These are phyloP conservation scores for Capronia epimyces DNA, from an alignment of 2,329 filamentous ascomycete species.

Conservation along the genomic window DNA sequence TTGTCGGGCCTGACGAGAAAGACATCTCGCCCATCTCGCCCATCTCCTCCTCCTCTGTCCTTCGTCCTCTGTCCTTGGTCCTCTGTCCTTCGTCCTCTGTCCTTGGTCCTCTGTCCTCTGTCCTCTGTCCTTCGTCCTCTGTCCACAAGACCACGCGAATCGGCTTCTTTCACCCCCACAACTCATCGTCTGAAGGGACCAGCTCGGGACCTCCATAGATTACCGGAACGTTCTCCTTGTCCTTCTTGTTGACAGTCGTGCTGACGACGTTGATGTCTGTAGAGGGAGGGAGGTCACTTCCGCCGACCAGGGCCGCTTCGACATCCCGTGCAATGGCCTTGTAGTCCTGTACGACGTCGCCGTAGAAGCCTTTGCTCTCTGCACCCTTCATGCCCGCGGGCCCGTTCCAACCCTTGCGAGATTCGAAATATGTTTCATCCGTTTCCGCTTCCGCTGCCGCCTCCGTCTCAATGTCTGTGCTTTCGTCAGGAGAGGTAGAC, in stretches of 20 bases:
- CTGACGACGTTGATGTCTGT: conserved; percentile 11
- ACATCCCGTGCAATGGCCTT: conserved; percentile 19
- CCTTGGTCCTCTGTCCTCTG: no score
- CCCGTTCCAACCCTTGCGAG: conserved; percentile 23
- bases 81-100: no score
- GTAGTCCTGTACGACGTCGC: conserved; percentile 19
- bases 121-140: background rate
- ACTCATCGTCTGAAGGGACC: conserved; percentile 17
- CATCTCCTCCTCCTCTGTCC: no score
- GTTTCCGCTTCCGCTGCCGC: background rate
- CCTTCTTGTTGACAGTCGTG: conserved; percentile 12
- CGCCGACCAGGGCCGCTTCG: conserved; percentile 8
- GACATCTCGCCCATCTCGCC: no score
- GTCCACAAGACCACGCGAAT: no score
- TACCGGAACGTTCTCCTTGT: conserved; percentile 5
- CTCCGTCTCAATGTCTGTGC: conserved; percentile 21
- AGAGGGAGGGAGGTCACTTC: background rate
- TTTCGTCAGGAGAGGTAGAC: conserved; percentile 4
- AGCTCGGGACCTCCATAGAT: conserved; percentile 15
- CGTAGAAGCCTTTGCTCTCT: conserved; percentile 17
- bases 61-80: no score
- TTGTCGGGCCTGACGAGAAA: no score
- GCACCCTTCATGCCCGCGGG: conserved; percentile 7
- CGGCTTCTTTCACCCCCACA: conserved; percentile 22
- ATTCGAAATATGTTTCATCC: conserved; percentile 23